Percentiles rank a stretch among this genome's conserved stretches.
Conservation (phyloP, 73 alveolate species). For the Halteria grandinella region DNA sequence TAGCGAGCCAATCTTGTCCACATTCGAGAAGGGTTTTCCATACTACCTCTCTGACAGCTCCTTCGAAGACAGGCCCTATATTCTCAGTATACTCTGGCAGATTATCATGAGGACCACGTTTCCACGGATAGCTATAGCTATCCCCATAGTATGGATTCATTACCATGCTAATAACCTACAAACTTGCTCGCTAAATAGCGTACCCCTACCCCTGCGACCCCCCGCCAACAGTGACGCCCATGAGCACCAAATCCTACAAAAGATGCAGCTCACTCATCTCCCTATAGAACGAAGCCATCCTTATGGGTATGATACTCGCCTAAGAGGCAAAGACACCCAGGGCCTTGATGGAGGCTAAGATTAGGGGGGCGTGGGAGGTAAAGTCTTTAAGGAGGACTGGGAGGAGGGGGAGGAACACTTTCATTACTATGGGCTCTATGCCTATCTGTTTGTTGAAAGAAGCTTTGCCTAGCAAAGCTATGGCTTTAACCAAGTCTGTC, state of each 20-base stretch:
- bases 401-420: constrained; percentile 69
- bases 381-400: constrained; percentile 59
- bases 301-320: constrained; percentile 91
- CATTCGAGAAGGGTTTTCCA: constrained; percentile 65
- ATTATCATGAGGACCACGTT: constrained; percentile 78
- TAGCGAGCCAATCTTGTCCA: constrained; percentile 66
- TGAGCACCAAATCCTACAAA: constrained; percentile 82
- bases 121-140: constrained; percentile 95
- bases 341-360: constrained; percentile 72
- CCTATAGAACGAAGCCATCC: constrained; percentile 85
- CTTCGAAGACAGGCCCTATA: constrained; percentile 64
- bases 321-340: constrained; percentile 93
- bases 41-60: no score
- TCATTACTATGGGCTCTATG: constrained; percentile 73
- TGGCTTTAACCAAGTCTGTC: constrained; percentile 89
- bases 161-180: no score
- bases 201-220: no score
- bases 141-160: constrained; percentile 97
- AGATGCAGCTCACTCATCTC: constrained; percentile 84
- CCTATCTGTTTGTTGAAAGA: constrained; percentile 84
- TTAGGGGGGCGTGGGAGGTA: constrained; percentile 25
- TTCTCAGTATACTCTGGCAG: constrained; percentile 75
- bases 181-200: no score
- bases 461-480: constrained; percentile 87
- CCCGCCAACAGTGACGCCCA: no score